These are phyloP conservation scores for Podaxis sp. DNA, from an alignment of 768 basidiomycete species.

Conservation along the genomic window DNA sequence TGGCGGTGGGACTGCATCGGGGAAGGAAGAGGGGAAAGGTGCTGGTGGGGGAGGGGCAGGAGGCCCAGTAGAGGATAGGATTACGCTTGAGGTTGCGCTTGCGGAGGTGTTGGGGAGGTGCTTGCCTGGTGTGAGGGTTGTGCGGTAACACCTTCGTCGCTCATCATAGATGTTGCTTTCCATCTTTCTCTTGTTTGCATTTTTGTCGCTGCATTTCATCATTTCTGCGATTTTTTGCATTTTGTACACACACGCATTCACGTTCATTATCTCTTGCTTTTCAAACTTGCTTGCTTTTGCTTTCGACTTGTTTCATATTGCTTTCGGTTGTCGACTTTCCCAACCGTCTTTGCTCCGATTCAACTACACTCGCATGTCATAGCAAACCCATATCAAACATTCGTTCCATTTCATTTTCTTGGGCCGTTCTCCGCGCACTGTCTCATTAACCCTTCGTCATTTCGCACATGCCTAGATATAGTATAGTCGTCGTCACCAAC, in stretches of 20 bases:
- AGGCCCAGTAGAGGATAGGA: slow-evolving; percentile 6
- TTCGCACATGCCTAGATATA: not conserved
- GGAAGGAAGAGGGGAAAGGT: not conserved
- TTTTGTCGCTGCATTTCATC: not conserved
- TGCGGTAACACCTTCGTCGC: not conserved
- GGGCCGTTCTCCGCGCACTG: too few relatives aligned
- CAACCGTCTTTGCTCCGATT: too few relatives aligned
- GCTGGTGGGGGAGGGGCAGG: not conserved
- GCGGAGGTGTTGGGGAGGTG: slow-evolving; percentile 13
- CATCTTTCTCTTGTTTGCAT: not conserved
- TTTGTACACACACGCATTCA: not conserved
- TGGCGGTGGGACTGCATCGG: not conserved
- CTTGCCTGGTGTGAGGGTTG: slow-evolving; percentile 12
- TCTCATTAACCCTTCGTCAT: too few relatives aligned
- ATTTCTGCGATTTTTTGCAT: not conserved
- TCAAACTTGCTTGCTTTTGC: not conserved
- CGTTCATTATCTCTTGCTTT: not conserved
- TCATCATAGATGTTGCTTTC: not conserved
- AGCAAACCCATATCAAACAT: too few relatives aligned
- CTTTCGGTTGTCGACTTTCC: too few relatives aligned
- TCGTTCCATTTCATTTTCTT: too few relatives aligned
- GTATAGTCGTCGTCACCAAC: not conserved
- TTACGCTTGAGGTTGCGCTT: slow-evolving; percentile 15
- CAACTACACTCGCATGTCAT: too few relatives aligned
- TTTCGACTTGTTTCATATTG: not conserved